phyloP scores from a whole-genome alignment of 2,329 filamentous ascomycete genomes.

The Cryoendolithus antarcticus region DNA sequence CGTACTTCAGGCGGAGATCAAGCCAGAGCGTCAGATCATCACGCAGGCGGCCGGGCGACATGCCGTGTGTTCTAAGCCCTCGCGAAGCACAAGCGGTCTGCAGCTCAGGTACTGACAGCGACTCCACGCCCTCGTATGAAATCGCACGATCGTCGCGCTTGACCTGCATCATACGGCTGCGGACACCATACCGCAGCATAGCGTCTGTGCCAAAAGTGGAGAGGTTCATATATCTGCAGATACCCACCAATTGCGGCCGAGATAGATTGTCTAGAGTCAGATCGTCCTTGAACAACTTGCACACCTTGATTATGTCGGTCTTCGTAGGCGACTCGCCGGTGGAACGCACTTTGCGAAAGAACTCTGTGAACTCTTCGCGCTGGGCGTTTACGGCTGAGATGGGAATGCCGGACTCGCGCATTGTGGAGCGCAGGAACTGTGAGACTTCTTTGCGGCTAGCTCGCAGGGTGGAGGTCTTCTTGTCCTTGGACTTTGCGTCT shows the following conservation, averaged over 20 bases:
- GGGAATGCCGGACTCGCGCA: conserved; percentile 87
- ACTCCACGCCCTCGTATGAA: conserved; percentile 83
- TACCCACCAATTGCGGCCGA: conserved; percentile 86
- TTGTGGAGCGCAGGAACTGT: conserved; percentile 71
- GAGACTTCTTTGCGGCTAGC: conserved; percentile 89
- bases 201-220: conserved; percentile 95
- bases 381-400: conserved; percentile 73
- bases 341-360: conserved; percentile 88
- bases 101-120: conserved; percentile 81
- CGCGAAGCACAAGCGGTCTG: conserved; percentile 86
- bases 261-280: conserved; percentile 94
- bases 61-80: conserved; percentile 82
- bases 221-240: conserved; percentile 97
- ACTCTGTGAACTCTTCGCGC: conserved; percentile 86
- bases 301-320: conserved; percentile 93
- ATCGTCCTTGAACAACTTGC: conserved; percentile 98
- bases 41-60: conserved; percentile 76
- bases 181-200: conserved; percentile 93
- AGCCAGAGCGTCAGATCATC: conserved; percentile 91
- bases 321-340: conserved; percentile 82
- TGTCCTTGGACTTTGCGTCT: conserved; percentile 77
- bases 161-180: conserved; percentile 97
- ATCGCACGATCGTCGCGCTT: conserved; percentile 96
- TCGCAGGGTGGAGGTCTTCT: conserved; percentile 69
- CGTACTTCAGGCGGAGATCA: conserved; percentile 81